Percentiles rank a stretch among this genome's conserved stretches.
phyloP scores from a whole-genome alignment of 352 stramenopile species.

The Phytophthora cryptogea region DNA sequence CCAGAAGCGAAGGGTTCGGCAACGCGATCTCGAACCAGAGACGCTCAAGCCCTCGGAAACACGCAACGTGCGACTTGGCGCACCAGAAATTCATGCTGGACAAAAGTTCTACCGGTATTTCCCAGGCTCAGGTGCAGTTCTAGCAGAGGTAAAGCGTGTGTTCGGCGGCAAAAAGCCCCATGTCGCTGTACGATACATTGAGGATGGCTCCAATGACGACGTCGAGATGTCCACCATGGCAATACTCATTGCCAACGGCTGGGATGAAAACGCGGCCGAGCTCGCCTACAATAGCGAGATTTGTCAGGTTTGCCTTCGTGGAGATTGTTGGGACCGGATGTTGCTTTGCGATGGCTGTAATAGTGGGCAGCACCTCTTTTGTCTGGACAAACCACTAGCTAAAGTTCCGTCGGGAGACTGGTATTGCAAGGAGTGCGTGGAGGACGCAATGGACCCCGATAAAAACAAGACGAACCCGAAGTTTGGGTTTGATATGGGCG shows the following conservation, averaged over 20 bases:
- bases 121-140: slow-evolving; percentile 51
- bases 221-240: slow-evolving; percentile 74
- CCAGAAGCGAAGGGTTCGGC: slow-evolving; percentile 1
- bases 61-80: slow-evolving; percentile 49
- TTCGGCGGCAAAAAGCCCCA: slow-evolving; percentile 82
- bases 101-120: slow-evolving; percentile 84
- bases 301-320: slow-evolving; percentile 82
- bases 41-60: slow-evolving; percentile 55
- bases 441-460: slow-evolving; percentile 48
- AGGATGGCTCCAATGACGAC: slow-evolving; percentile 55
- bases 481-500: slow-evolving; percentile 86
- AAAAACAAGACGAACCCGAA: slow-evolving; percentile 56
- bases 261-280: slow-evolving; percentile 65
- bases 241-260: slow-evolving; percentile 83
- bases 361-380: slow-evolving; percentile 83
- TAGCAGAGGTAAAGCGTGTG: slow-evolving; percentile 77
- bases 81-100: slow-evolving; percentile 58
- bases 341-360: slow-evolving; percentile 85
- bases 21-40: slow-evolving; percentile 45
- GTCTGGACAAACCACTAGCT: slow-evolving; percentile 57
- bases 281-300: slow-evolving; percentile 81
- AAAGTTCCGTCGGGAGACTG: slow-evolving; percentile 74
- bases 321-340: slow-evolving; percentile 82
- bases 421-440: slow-evolving; percentile 78
- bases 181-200: slow-evolving; percentile 67